phyloP scores from a whole-genome alignment of 768 basidiomycete genomes.

The Hygrocybe coccinea region DNA sequence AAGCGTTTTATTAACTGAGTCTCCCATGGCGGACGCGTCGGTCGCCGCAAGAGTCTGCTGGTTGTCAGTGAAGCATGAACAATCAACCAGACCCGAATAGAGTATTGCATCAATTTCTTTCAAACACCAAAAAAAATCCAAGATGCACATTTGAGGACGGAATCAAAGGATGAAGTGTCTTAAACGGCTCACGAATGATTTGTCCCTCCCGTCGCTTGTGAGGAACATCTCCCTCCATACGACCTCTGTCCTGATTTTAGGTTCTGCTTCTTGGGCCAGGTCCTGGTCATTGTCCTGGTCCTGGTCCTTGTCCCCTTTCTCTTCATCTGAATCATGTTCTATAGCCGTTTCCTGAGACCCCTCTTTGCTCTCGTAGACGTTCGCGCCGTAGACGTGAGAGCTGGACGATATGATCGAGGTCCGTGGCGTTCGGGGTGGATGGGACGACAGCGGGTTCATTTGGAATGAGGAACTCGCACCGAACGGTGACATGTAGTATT shows the following conservation, averaged over 20 bases:
- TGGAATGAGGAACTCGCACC: slow-evolving; percentile 63
- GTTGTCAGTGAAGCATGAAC: slow-evolving; percentile 55
- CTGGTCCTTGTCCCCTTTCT: slow-evolving; percentile 30
- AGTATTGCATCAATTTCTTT: slow-evolving; percentile 86
- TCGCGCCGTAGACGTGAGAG: slow-evolving; percentile 36
- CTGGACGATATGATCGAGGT: slow-evolving; percentile 42
- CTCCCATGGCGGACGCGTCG: slow-evolving; percentile 49
- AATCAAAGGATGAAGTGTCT: not conserved
- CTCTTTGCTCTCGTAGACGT: slow-evolving; percentile 43
- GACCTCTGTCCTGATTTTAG: slow-evolving; percentile 54
- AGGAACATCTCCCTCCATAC: slow-evolving; percentile 78
- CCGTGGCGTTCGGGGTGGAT: slow-evolving; percentile 74
- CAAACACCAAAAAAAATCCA: not conserved
- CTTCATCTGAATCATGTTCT: slow-evolving; percentile 41
- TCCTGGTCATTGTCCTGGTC: not conserved
- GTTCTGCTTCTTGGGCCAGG: slow-evolving; percentile 37
- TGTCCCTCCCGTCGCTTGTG: slow-evolving; percentile 77
- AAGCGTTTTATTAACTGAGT: slow-evolving; percentile 55
- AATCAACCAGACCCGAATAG: slow-evolving; percentile 66
- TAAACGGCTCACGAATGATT: slow-evolving; percentile 63
- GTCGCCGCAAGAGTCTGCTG: slow-evolving; percentile 44
- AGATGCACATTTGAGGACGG: not conserved
- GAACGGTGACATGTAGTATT: slow-evolving; percentile 56
- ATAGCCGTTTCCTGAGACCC: slow-evolving; percentile 38
- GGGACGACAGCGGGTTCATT: slow-evolving; percentile 75